phyloP scores from a whole-genome alignment of 1,284 basidiomycete genomes.

The Fereydounia khargensis region DNA sequence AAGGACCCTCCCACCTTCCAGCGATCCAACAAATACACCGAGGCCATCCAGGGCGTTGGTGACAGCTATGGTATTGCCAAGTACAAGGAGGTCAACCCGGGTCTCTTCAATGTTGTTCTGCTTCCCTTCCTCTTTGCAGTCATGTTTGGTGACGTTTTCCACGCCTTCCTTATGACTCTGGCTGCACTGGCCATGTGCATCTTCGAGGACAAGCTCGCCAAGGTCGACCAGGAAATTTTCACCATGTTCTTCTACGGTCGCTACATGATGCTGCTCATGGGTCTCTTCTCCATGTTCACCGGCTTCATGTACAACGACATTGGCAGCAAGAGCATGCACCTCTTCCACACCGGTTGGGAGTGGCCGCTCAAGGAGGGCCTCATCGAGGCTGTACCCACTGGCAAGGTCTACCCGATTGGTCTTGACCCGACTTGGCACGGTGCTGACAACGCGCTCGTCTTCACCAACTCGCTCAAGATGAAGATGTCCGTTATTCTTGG shows the following conservation, averaged over 20 bases:
- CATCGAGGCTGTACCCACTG: slow-evolving; percentile 59
- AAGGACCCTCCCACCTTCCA: slow-evolving; percentile 95
- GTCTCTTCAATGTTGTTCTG: slow-evolving; percentile 86
- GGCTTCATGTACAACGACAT: slow-evolving; percentile 99
- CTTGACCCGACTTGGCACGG: slow-evolving; percentile 95
- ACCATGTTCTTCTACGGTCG: slow-evolving; percentile 93
- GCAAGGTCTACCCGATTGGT: slow-evolving; percentile 81
- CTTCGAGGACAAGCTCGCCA: slow-evolving; percentile 76
- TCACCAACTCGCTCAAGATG: slow-evolving; percentile 99
- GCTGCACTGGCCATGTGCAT: slow-evolving; percentile 81
- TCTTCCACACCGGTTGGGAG: slow-evolving; percentile 86
- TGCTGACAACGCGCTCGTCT: slow-evolving; percentile 85
- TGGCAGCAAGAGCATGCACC: slow-evolving; percentile 86
- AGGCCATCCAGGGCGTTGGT: slow-evolving; percentile 96
- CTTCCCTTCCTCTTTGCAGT: slow-evolving; percentile 99
- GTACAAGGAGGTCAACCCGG: slow-evolving; percentile 97
- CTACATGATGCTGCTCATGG: slow-evolving; percentile 98
- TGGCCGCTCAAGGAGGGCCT: slow-evolving; percentile 64
- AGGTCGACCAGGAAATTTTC: slow-evolving; percentile 78
- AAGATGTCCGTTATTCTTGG: slow-evolving; percentile 98
- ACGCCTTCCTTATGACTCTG: slow-evolving; percentile 79
- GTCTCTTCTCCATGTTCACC: slow-evolving; percentile 84
- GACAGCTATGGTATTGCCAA: slow-evolving; percentile 92
- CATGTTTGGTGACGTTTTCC: slow-evolving; percentile 99
- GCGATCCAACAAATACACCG: slow-evolving; percentile 93